phyloP scores from a whole-genome alignment of 1,284 basidiomycete genomes.

The Tausonia pullulans region DNA sequence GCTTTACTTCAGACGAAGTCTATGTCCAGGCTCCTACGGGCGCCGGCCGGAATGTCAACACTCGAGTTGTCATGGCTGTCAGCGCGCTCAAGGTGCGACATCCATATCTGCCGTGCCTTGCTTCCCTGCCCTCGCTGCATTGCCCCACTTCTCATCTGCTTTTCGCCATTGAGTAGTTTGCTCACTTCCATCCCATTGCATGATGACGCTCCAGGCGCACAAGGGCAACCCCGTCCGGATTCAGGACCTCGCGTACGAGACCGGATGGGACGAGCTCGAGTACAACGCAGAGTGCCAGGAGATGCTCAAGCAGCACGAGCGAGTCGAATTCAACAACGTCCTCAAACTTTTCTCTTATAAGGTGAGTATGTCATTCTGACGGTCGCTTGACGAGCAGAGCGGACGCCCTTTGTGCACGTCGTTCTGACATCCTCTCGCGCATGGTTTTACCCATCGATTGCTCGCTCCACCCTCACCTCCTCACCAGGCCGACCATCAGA shows the following conservation, averaged over 20 bases:
- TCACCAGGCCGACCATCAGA: slow-evolving; percentile 67
- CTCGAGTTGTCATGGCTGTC: slow-evolving; percentile 74
- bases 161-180: background rate
- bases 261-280: slow-evolving; percentile 56
- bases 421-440: too few relatives aligned
- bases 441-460: background rate
- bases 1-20: slow-evolving; percentile 32
- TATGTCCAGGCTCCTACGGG: slow-evolving; percentile 78
- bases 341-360: slow-evolving; percentile 72
- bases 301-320: slow-evolving; percentile 67
- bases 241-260: slow-evolving; percentile 70
- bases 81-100: slow-evolving; percentile 57
- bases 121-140: slow-evolving; percentile 12
- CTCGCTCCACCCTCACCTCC: background rate
- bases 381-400: background rate
- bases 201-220: slow-evolving; percentile 36
- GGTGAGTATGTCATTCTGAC: slow-evolving; percentile 42
- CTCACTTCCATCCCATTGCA: background rate
- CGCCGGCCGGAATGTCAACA: slow-evolving; percentile 67
- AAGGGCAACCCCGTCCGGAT: slow-evolving; percentile 68
- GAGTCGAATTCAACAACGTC: slow-evolving; percentile 63
- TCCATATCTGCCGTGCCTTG: background rate
- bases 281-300: slow-evolving; percentile 58
- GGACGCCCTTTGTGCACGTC: background rate
- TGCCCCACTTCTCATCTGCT: background rate